A percentile compares a stretch with the other conserved stretches of the same genome.
These are phyloP conservation scores for Sinapis alba DNA, from an alignment of 441 rosid species.

Conservation along the genomic window DNA sequence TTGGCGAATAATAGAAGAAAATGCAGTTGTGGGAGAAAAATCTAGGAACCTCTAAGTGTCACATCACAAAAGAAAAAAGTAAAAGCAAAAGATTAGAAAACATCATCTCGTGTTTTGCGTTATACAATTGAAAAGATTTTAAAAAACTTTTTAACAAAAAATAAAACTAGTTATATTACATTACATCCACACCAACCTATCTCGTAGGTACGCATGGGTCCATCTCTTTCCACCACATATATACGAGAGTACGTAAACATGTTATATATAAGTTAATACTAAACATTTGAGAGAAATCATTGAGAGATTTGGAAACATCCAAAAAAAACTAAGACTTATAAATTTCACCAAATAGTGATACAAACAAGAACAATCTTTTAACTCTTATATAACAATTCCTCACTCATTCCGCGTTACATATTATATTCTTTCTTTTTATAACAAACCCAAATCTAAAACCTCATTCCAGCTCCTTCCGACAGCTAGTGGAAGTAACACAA, in stretches of 20 bases:
- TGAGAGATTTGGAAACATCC: slow-evolving; percentile 28
- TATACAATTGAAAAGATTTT: slow-evolving; percentile 5
- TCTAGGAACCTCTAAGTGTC: slow-evolving; percentile 20
- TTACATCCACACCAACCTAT: slow-evolving; percentile 15
- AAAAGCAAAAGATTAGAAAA: slow-evolving; percentile 9
- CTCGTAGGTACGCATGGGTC: slow-evolving; percentile 24
- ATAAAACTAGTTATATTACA: slow-evolving; percentile 1
- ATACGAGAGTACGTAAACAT: not conserved
- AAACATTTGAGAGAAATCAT: slow-evolving; percentile 5
- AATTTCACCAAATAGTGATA: slow-evolving; percentile 26
- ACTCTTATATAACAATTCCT: slow-evolving; percentile 1
- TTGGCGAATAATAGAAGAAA: not conserved
- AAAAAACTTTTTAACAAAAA: not conserved
- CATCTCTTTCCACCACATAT: slow-evolving; percentile 5
- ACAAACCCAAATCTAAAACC: too few species aligned
- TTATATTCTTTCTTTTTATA: not conserved
- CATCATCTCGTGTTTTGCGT: slow-evolving; percentile 25
- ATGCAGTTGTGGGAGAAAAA: not conserved
- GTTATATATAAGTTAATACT: not conserved
- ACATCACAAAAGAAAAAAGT: slow-evolving; percentile 1
- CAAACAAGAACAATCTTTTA: slow-evolving; percentile 38
- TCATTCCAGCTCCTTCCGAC: not conserved
- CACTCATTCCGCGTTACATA: slow-evolving; percentile 1
- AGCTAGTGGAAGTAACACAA: slow-evolving; percentile 7
- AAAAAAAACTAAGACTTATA: not conserved